phyloP scores from a whole-genome alignment of 176 grass and related monocot species.

The Cenchrus fungigraminus region DNA sequence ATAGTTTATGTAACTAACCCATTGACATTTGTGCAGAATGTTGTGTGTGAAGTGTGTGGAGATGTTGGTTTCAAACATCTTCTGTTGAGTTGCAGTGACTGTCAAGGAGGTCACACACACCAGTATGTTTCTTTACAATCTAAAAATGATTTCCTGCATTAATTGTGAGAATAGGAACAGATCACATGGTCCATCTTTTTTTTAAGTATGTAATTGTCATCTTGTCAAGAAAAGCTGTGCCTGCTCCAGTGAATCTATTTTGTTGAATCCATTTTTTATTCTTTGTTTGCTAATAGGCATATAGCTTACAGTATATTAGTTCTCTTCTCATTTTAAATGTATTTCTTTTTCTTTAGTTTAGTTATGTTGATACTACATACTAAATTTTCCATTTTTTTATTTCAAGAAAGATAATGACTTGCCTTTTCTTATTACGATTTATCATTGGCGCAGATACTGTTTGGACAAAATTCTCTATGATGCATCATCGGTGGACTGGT shows the following conservation, averaged over 20 bases:
- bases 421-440: constrained; percentile 6
- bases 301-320: neutral
- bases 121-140: constrained; percentile 40
- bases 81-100: constrained; percentile 38
- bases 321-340: constrained; percentile 14
- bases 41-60: constrained; percentile 46
- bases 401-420: neutral
- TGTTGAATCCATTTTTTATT: constrained; percentile 22
- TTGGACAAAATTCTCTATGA: constrained; percentile 33
- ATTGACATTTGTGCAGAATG: constrained; percentile 36
- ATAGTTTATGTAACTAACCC: neutral
- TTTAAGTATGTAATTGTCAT: neutral
- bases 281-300: neutral
- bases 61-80: constrained; percentile 35
- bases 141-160: neutral
- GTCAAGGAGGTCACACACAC: constrained; percentile 12
- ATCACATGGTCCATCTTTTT: neutral
- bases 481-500: constrained; percentile 28
- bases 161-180: neutral
- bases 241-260: constrained; percentile 19
- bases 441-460: constrained; percentile 46
- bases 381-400: constrained; percentile 12
- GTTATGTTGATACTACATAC: neutral
- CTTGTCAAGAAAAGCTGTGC: neutral
- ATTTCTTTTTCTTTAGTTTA: neutral